These are phyloP conservation scores for Entomortierella lignicola DNA, from an alignment of 192 early-diverging fungal species.

Conservation along the genomic window DNA sequence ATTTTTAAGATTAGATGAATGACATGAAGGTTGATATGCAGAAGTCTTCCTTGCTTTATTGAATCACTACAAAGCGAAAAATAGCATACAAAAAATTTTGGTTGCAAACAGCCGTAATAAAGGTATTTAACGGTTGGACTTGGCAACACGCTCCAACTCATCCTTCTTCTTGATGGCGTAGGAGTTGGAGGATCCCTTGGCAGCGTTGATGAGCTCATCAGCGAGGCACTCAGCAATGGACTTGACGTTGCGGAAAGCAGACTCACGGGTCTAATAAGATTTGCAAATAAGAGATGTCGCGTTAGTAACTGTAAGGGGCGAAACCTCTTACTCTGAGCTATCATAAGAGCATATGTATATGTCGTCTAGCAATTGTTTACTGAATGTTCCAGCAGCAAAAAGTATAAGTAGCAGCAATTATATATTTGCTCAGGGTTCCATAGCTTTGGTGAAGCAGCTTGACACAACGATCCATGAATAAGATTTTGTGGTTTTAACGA, in stretches of 20 bases:
- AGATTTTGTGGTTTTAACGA: no score
- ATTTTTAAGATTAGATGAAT: background rate
- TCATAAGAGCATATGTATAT: constrained; percentile 8
- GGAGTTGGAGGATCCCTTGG: constrained; percentile 98
- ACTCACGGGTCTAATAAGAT: constrained; percentile 84
- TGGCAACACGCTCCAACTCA: constrained; percentile 88
- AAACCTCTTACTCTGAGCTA: constrained; percentile 55
- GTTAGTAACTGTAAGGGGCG: constrained; percentile 58
- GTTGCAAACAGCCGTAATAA: constrained; percentile 1
- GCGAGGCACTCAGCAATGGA: constrained; percentile 99
- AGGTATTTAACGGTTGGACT: constrained; percentile 64
- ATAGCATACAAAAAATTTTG: background rate
- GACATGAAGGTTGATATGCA: background rate
- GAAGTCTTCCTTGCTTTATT: constrained; percentile 24
- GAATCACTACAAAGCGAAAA: constrained; percentile 20
- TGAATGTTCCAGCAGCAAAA: no score
- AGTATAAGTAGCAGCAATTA: no score
- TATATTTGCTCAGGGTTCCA: no score
- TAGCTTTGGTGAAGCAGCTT: no score
- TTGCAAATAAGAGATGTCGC: background rate
- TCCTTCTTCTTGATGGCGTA: constrained; percentile 99
- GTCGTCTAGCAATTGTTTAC: no score
- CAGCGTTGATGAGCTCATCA: constrained; percentile 99
- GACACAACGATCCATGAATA: no score
- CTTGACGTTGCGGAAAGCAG: constrained; percentile 99